Conservation (phyloP, 352 stramenopile genomes). For the Phytophthora fragariaefolia region DNA sequence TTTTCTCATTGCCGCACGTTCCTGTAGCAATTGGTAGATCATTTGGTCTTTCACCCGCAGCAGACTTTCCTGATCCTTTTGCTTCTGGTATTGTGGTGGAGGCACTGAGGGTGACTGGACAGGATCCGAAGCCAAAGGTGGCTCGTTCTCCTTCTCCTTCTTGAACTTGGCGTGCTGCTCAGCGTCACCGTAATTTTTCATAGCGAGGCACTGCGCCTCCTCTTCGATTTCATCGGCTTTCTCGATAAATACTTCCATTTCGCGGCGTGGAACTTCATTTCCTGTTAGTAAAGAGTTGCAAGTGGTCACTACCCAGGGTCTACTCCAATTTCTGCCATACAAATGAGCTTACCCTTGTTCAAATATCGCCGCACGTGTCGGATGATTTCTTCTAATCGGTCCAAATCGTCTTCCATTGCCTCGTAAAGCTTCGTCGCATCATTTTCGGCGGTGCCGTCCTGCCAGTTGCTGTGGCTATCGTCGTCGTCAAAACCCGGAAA, state of each 20-base stretch:
- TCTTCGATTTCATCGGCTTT: slow-evolving; percentile 41
- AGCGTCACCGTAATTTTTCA: slow-evolving; percentile 51
- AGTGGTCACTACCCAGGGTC: not conserved
- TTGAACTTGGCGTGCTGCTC: not conserved
- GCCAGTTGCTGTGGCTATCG: slow-evolving; percentile 12
- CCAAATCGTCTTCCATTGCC: slow-evolving; percentile 60
- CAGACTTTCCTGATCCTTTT: slow-evolving; percentile 43
- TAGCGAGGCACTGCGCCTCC: slow-evolving; percentile 54
- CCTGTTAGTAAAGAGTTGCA: slow-evolving; percentile 25
- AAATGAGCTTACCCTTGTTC: slow-evolving; percentile 45
- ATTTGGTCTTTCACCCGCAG: slow-evolving; percentile 85
- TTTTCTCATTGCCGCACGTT: slow-evolving; percentile 60
- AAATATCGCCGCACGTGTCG: slow-evolving; percentile 47
- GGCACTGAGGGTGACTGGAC: slow-evolving; percentile 7
- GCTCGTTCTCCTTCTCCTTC: slow-evolving; percentile 28
- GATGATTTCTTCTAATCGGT: slow-evolving; percentile 60
- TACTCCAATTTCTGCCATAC: not conserved
- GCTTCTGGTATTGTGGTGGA: slow-evolving; percentile 10
- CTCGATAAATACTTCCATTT: slow-evolving; percentile 60
- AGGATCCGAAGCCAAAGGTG: slow-evolving; percentile 54
- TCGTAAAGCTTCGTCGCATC: slow-evolving; percentile 44
- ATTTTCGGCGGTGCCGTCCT: slow-evolving; percentile 1
- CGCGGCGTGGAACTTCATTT: slow-evolving; percentile 33
- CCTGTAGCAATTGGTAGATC: slow-evolving; percentile 81
- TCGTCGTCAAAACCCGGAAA: slow-evolving; percentile 26